Base-by-base conservation (phyloP, 768 basidiomycete genomes). In the Stropharia rugosoannulata region DNA sequence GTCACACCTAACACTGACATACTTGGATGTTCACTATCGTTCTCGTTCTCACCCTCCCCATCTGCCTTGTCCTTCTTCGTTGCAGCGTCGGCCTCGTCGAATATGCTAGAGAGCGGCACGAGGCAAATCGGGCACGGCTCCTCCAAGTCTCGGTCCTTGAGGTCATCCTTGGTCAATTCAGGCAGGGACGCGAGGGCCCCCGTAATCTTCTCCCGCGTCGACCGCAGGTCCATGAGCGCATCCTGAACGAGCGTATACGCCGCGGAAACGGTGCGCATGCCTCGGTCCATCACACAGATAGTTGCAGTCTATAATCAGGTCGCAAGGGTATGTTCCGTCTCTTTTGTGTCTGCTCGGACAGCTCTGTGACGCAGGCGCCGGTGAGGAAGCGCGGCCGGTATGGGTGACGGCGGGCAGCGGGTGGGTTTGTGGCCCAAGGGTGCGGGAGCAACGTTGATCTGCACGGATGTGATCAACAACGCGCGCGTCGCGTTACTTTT, bases 111-210 rank as follows among this genome's bases (percentile, higher is more conserved):
- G 55, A 88, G 86, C 1, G 82, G 65, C 16, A 76, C 68, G 42
- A 86, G 75, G 66, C 87, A 90, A 59, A 90, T 87, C 1, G 86
- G 82, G 63, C 88, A 90, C 19, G 74, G 71, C 51, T 87, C 86
- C 22, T 82, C 76, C 22, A 72, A 61, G 46, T 76, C 73, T 22
- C 83, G 66, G 3, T 71, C 54, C 27, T 36, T 25, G 22, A 55
- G 12, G 6, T n/a, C 66, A 27, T 74, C 66, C 51, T 71, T 63
- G 3, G 64, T 54, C 16, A 85, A 68, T 2, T 68, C 60, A 2
- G 84, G 82, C 13, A 86, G 72, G 25, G 67, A 59, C n/a, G 71
- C 65, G 36, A 84, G 70, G 37, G 76, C 68, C 11, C 64, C 64
- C 16, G 69, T 62, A 44, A 82, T 77, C 36, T 68, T 65, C 22